A percentile compares a stretch with the other conserved stretches of the same genome.
Conservation (phyloP, 176 grass and related monocot species). For the Eleusine indica region DNA sequence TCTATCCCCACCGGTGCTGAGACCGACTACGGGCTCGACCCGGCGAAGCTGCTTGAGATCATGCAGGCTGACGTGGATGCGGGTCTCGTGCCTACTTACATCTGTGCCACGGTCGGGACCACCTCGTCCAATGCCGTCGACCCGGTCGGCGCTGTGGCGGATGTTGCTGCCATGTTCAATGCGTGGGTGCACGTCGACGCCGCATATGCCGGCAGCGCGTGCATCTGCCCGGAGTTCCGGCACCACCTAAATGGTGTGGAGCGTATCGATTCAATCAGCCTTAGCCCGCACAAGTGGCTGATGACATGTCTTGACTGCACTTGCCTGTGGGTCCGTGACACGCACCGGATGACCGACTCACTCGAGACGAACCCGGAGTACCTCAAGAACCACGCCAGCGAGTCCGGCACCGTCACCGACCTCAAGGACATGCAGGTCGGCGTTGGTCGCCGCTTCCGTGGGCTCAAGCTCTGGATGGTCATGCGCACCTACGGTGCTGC, state of each 20-base stretch:
- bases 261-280: conserved; percentile 49
- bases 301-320: conserved; percentile 59
- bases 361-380: conserved; percentile 58
- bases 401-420: conserved; percentile 48
- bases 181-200: conserved; percentile 69
- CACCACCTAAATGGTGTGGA: conserved; percentile 54
- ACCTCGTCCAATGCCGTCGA: conserved; percentile 60
- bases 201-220: conserved; percentile 54
- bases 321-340: conserved; percentile 50
- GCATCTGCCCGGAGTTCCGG: conserved; percentile 70
- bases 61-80: conserved; percentile 45
- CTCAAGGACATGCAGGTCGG: conserved; percentile 69
- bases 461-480: conserved; percentile 67
- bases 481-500: conserved; percentile 43
- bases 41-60: conserved; percentile 8
- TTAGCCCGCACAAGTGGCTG: conserved; percentile 69
- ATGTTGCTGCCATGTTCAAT: conserved; percentile 28
- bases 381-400: conserved; percentile 55
- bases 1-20: conserved; percentile 27
- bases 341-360: conserved; percentile 30
- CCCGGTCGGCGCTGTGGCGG: conserved; percentile 39
- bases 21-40: conserved; percentile 43
- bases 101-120: conserved; percentile 59
- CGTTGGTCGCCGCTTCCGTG: conserved; percentile 56
- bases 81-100: conserved; percentile 53